These are phyloP conservation scores for Umbelopsis sp. DNA, from an alignment of 192 early-diverging fungal genomes.

Conservation along the genomic window DNA sequence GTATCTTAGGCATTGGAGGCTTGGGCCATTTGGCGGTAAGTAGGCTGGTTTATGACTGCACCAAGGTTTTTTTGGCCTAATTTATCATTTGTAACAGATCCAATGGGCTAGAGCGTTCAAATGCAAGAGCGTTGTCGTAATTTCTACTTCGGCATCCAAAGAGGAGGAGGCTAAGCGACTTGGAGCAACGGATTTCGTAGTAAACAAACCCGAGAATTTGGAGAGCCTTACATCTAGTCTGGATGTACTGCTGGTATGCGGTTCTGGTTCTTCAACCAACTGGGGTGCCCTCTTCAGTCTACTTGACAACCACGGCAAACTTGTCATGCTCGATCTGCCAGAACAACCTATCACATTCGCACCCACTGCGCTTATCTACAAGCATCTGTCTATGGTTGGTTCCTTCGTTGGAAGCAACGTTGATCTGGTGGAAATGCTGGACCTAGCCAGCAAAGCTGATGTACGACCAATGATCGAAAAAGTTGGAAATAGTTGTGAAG, in stretches of 20 bases:
- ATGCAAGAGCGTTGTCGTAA: slow-evolving; percentile 51
- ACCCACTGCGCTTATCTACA: slow-evolving; percentile 45
- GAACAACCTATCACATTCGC: slow-evolving; percentile 54
- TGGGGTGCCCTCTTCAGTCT: slow-evolving; percentile 52
- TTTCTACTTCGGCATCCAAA: slow-evolving; percentile 60
- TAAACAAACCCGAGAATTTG: background rate
- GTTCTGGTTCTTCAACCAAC: slow-evolving; percentile 40
- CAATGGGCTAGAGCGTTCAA: slow-evolving; percentile 61
- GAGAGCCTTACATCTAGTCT: slow-evolving; percentile 24
- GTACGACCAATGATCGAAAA: slow-evolving; percentile 70
- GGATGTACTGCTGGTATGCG: slow-evolving; percentile 42
- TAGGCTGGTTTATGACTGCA: background rate
- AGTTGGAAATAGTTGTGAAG: slow-evolving; percentile 55
- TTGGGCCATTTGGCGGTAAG: slow-evolving; percentile 65
- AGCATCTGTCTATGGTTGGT: slow-evolving; percentile 58
- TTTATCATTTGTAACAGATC: slow-evolving; percentile 25
- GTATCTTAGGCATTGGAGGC: slow-evolving; percentile 67
- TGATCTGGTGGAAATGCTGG: slow-evolving; percentile 66
- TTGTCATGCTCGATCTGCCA: slow-evolving; percentile 71
- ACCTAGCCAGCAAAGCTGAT: slow-evolving; percentile 63
- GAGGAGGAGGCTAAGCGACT: slow-evolving; percentile 56
- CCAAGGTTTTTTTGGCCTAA: background rate
- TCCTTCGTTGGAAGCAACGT: slow-evolving; percentile 68
- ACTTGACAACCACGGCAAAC: slow-evolving; percentile 59
- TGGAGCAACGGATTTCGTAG: slow-evolving; percentile 60